Conservation (phyloP, 2,329 filamentous ascomycete genomes). For the Epichloe coenophiala region DNA sequence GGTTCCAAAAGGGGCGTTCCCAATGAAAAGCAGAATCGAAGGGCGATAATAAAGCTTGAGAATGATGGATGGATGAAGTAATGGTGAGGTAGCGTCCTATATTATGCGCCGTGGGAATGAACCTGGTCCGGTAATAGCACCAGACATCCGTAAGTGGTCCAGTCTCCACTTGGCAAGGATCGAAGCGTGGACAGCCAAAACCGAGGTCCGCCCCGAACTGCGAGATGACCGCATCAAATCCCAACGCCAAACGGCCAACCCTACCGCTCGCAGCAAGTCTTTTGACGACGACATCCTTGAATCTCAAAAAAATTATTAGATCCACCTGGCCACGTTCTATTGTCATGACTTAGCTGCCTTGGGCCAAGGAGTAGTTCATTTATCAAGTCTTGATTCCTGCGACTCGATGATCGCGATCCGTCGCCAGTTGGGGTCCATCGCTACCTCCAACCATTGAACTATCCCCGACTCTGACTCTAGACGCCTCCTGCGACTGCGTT, state of each 20-base stretch:
- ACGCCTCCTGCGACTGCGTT: background rate
- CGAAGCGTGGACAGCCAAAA: no score
- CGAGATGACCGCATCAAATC: background rate
- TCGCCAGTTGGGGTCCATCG: background rate
- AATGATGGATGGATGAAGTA: no score
- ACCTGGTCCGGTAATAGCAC: no score
- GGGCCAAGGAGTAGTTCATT: background rate
- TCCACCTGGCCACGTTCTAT: background rate
- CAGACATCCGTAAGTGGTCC: no score
- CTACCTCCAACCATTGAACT: background rate
- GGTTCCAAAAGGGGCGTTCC: no score
- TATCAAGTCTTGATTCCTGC: background rate
- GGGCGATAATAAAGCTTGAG: no score
- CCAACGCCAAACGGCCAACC: background rate
- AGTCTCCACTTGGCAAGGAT: no score
- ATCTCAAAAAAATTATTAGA: background rate
- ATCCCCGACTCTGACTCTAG: background rate
- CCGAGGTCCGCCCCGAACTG: background rate
- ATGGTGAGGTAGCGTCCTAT: no score
- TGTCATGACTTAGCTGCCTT: background rate
- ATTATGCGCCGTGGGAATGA: no score
- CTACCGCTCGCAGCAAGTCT: background rate
- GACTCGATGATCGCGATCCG: slow-evolving; percentile 1
- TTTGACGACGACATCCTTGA: background rate
- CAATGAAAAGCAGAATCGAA: no score